Percentiles rank a stretch among this genome's conserved stretches.
These are phyloP conservation scores for Colletotrichum siamense DNA, from an alignment of 2,329 filamentous ascomycete species.

Conservation along the genomic window DNA sequence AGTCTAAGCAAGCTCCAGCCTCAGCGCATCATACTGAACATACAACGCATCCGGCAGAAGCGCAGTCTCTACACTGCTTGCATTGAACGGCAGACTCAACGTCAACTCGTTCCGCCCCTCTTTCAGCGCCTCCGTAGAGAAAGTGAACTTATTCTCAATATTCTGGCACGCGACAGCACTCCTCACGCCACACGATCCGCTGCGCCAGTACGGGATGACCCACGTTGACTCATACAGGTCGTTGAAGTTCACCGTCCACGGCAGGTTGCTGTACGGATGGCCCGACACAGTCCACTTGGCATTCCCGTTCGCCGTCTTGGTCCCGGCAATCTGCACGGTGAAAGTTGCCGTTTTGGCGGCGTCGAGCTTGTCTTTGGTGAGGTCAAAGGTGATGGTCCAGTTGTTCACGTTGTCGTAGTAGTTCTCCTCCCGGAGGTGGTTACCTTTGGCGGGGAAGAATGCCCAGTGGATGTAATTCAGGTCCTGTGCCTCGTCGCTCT, in stretches of 20 bases:
- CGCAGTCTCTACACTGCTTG: slow-evolving; percentile 63
- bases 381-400: slow-evolving; percentile 63
- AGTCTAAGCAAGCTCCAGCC: slow-evolving; percentile 55
- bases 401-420: slow-evolving; percentile 59
- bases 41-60: slow-evolving; percentile 60
- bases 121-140: slow-evolving; percentile 53
- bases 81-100: slow-evolving; percentile 64
- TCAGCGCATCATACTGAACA: slow-evolving; percentile 66
- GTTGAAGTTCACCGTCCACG: slow-evolving; percentile 48
- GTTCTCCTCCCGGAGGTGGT: slow-evolving; percentile 47
- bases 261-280: slow-evolving; percentile 55
- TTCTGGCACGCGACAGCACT: slow-evolving; percentile 68
- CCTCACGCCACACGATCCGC: slow-evolving; percentile 62
- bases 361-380: slow-evolving; percentile 44
- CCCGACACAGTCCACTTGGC: slow-evolving; percentile 59
- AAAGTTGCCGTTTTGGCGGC: slow-evolving; percentile 61
- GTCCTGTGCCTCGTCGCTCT: slow-evolving; percentile 51
- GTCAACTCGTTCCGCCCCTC: slow-evolving; percentile 60
- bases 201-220: slow-evolving; percentile 55
- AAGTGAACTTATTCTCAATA: slow-evolving; percentile 63
- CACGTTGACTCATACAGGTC: slow-evolving; percentile 52
- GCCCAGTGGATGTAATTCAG: slow-evolving; percentile 73
- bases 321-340: slow-evolving; percentile 67
- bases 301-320: slow-evolving; percentile 65
- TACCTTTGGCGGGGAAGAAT: slow-evolving; percentile 62